Conservation (phyloP, 1,139 yeast genomes). For the Lodderomyces oxycetoniae region DNA sequence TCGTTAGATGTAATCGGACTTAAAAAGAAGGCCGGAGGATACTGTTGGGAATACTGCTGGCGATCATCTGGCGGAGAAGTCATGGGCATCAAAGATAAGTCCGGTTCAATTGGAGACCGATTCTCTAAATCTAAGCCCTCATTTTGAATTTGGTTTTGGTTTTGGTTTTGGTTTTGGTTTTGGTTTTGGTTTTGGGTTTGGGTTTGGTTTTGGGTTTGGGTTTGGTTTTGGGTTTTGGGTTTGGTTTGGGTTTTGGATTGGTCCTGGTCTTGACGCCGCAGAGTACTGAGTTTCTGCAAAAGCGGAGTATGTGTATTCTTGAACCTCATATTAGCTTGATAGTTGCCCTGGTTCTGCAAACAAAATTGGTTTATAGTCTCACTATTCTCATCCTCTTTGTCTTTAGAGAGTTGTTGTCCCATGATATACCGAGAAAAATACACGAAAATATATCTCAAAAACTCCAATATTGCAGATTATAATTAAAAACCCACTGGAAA, state of each 20-base stretch:
- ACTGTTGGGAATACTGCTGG: slow-evolving; percentile 10
- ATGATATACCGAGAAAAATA: too few species aligned
- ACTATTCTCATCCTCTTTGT: slow-evolving; percentile 1
- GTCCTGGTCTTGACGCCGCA: not conserved
- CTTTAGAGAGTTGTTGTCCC: slow-evolving; percentile 1
- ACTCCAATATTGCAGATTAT: too few species aligned
- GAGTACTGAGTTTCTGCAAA: not conserved
- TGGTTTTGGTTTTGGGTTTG: too few species aligned
- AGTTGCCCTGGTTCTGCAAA: not conserved
- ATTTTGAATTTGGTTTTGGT: slow-evolving; percentile 1
- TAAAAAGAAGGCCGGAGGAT: slow-evolving; percentile 26
- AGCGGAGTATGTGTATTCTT: not conserved
- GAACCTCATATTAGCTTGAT: not conserved
- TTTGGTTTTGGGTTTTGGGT: too few species aligned
- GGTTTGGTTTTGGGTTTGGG: too few species aligned
- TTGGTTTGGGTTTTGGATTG: too few species aligned
- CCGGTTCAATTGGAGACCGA: slow-evolving; percentile 1
- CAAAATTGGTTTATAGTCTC: too few species aligned
- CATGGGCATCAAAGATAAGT: slow-evolving; percentile 12
- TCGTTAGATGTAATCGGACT: slow-evolving; percentile 38
- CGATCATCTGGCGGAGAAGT: slow-evolving; percentile 13
- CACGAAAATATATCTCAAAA: too few species aligned
- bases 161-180: not conserved
- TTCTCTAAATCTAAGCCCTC: too few species aligned
- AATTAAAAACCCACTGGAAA: too few species aligned